Evolutionary conservation across 2,329 filamentous ascomycete species (phyloP).

Genomic region (Macrophomina phaseolina): DNA sequence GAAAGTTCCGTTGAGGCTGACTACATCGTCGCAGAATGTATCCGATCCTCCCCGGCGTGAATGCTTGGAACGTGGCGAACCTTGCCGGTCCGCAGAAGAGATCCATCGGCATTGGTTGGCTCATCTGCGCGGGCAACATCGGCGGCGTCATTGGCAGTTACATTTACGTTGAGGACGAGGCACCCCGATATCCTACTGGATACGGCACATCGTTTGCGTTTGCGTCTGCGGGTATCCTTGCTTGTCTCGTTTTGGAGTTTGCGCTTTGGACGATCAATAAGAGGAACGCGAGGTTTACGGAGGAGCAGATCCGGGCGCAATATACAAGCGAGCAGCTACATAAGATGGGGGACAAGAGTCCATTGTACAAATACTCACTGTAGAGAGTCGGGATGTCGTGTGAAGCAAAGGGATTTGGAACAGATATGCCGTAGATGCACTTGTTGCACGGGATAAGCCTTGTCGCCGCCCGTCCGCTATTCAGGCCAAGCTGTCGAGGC

Average conservation of each 20-base stretch:
- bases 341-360: slow-evolving; percentile 46
- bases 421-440: too few species aligned
- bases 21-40: slow-evolving; percentile 35
- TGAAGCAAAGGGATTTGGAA: too few species aligned
- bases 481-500: too few species aligned
- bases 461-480: too few species aligned
- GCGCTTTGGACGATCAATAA: slow-evolving; percentile 43
- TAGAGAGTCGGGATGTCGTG: background rate
- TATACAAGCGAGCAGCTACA: slow-evolving; percentile 45
- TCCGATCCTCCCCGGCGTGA: slow-evolving; percentile 38
- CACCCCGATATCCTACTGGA: slow-evolving; percentile 44
- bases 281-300: slow-evolving; percentile 40
- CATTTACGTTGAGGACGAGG: slow-evolving; percentile 45
- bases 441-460: too few species aligned
- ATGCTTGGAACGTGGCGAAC: slow-evolving; percentile 40
- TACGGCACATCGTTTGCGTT: slow-evolving; percentile 42
- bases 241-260: slow-evolving; percentile 36
- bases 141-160: slow-evolving; percentile 41
- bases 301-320: slow-evolving; percentile 41
- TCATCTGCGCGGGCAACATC: slow-evolving; percentile 38
- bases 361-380: slow-evolving; percentile 44
- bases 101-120: slow-evolving; percentile 40
- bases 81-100: slow-evolving; percentile 38
- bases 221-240: slow-evolving; percentile 34
- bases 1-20: slow-evolving; percentile 18